These are phyloP conservation scores for Tetrahymena malaccensis DNA, from an alignment of 73 alveolate species.

Conservation along the genomic window DNA sequence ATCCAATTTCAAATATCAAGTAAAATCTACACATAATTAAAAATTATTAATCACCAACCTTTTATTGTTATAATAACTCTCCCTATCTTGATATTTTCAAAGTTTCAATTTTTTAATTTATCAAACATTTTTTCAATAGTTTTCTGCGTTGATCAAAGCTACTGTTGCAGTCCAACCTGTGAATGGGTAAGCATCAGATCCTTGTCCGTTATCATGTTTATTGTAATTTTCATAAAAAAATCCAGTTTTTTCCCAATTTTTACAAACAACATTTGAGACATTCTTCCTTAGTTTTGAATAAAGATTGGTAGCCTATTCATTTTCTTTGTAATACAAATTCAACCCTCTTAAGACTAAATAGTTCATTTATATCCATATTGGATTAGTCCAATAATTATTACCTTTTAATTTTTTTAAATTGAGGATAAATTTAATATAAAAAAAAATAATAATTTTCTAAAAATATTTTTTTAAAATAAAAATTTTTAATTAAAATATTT, in stretches of 20 bases:
- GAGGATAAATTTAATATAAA: too few relatives aligned
- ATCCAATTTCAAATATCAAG: neutral
- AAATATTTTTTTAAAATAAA: too few relatives aligned
- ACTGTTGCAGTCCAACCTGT: slow-evolving; percentile 75
- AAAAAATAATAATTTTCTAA: too few relatives aligned
- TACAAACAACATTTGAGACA: slow-evolving; percentile 46
- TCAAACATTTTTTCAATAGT: slow-evolving; percentile 1
- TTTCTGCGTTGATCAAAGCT: slow-evolving; percentile 50
- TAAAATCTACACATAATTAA: neutral
- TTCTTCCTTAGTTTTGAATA: slow-evolving; percentile 57
- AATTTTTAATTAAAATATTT: too few relatives aligned
- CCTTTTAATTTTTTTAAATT: neutral
- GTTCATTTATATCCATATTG: slow-evolving; percentile 71
- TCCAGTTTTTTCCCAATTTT: slow-evolving; percentile 55
- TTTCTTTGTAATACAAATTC: slow-evolving; percentile 29
- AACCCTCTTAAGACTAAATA: slow-evolving; percentile 67
- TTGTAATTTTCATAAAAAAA: slow-evolving; percentile 61
- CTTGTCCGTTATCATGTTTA: slow-evolving; percentile 49
- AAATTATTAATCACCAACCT: neutral
- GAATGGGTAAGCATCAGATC: slow-evolving; percentile 61
- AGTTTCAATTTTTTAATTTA: neutral
- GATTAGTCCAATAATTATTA: slow-evolving; percentile 22
- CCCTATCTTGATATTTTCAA: too few relatives aligned
- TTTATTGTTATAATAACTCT: too few relatives aligned
- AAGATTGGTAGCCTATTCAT: slow-evolving; percentile 5